These are phyloP conservation scores for Nepenthes mirabilis DNA, from an alignment of 148 eudicot species.

Conservation along the genomic window DNA sequence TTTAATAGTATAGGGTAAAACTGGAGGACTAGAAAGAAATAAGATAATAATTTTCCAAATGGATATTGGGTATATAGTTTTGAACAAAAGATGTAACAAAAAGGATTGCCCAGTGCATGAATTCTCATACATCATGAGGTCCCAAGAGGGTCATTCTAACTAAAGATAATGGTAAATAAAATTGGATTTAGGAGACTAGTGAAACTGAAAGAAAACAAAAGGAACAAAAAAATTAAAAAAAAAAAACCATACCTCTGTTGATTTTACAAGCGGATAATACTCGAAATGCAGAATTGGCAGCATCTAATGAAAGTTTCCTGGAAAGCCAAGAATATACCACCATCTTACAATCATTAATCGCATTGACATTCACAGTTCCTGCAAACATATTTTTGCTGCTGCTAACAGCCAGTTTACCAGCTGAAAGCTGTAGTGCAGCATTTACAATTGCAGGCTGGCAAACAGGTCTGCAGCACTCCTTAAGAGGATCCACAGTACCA, in stretches of 20 bases:
- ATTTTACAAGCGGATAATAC: conserved; percentile 78
- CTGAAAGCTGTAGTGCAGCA: conserved; percentile 59
- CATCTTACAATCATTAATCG: conserved; percentile 74
- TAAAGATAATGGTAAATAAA: neutral
- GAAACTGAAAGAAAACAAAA: too few relatives aligned
- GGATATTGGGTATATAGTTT: too few relatives aligned
- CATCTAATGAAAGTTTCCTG: conserved; percentile 58
- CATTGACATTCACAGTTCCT: conserved; percentile 26
- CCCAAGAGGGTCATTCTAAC: neutral
- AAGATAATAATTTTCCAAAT: too few relatives aligned
- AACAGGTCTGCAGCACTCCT: conserved; percentile 85
- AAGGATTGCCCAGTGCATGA: too few relatives aligned
- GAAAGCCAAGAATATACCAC: conserved; percentile 88
- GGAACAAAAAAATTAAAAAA: too few relatives aligned
- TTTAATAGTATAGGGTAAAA: too few relatives aligned
- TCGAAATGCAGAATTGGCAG: conserved; percentile 64
- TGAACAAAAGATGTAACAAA: too few relatives aligned
- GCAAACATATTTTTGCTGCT: conserved; percentile 27
- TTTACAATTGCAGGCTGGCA: conserved; percentile 80
- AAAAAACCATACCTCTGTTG: conserved; percentile 54
- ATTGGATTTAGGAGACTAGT: too few relatives aligned
- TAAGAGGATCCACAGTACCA: conserved; percentile 69
- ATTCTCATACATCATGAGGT: too few relatives aligned
- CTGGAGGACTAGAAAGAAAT: too few relatives aligned
- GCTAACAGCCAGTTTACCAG: conserved; percentile 18